Evolutionary conservation across 495 filamentous ascomycete species (phyloP).

Genomic region (Penicillium cataractarum): DNA sequence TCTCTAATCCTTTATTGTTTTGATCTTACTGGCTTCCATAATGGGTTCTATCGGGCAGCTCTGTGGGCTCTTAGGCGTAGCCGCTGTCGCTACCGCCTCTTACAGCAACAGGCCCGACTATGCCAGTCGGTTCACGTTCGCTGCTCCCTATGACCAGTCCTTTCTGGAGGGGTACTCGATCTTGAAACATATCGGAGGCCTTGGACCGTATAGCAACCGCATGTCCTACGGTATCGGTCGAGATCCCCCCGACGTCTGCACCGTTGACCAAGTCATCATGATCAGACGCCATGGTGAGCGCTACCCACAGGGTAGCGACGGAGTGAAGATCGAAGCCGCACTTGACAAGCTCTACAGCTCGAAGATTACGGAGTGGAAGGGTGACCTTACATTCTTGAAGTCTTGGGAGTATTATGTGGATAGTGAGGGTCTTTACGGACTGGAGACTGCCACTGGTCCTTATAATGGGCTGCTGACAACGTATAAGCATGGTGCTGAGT

Average conservation of each 20-base stretch:
- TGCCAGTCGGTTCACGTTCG: slow-evolving; percentile 1
- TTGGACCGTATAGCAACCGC: slow-evolving; percentile 10
- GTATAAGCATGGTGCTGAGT: slow-evolving; percentile 42
- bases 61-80: neutral
- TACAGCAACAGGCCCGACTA: slow-evolving; percentile 11
- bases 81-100: neutral
- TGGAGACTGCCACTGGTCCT: slow-evolving; percentile 47
- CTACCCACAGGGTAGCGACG: slow-evolving; percentile 37
- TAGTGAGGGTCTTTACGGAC: slow-evolving; percentile 31
- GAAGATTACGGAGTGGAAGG: slow-evolving; percentile 30
- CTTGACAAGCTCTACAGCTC: slow-evolving; percentile 26
- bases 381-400: slow-evolving; percentile 52
- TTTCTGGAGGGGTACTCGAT: slow-evolving; percentile 7
- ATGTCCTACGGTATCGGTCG: slow-evolving; percentile 14
- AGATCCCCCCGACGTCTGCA: slow-evolving; percentile 28
- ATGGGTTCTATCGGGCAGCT: neutral
- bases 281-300: slow-evolving; percentile 54
- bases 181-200: slow-evolving; percentile 6
- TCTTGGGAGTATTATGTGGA: slow-evolving; percentile 54
- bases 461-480: slow-evolving; percentile 54
- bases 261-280: slow-evolving; percentile 35
- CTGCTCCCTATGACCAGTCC: slow-evolving; percentile 9
- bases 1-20: neutral
- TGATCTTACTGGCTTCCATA: neutral
- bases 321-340: slow-evolving; percentile 14